Conservation (phyloP, 1,284 basidiomycete species). For the Boletus albobrunnescens region DNA sequence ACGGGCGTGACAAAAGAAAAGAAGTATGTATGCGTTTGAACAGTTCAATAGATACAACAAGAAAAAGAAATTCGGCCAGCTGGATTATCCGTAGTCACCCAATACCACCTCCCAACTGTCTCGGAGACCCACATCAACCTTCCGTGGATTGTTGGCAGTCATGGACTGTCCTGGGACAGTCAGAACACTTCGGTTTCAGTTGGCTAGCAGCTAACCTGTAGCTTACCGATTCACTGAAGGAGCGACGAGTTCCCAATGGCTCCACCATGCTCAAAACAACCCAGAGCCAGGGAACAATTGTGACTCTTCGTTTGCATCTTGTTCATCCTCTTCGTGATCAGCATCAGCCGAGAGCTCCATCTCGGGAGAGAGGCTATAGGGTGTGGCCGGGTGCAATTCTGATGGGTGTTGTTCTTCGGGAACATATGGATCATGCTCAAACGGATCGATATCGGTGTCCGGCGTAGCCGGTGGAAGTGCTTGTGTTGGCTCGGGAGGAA, state of each 20-base stretch:
- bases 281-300: conserved; percentile 55
- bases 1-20: too few relatives aligned
- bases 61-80: conserved; percentile 4
- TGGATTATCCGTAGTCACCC: conserved; percentile 4
- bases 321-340: conserved; percentile 36
- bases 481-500: conserved; percentile 13
- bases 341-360: conserved; percentile 1
- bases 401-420: conserved; percentile 12
- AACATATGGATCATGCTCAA: conserved; percentile 36
- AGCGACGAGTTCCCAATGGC: too few relatives aligned
- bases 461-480: conserved; percentile 17
- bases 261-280: conserved; percentile 49
- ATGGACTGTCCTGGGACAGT: too few relatives aligned
- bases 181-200: too few relatives aligned
- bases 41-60: conserved; percentile 25
- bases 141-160: too few relatives aligned
- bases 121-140: too few relatives aligned
- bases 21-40: conserved; percentile 2
- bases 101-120: too few relatives aligned
- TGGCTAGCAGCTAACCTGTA: too few relatives aligned
- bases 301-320: conserved; percentile 38
- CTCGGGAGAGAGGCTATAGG: conserved; percentile 31
- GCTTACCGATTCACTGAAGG: too few relatives aligned
- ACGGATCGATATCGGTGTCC: conserved; percentile 36
- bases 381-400: conserved; percentile 18